Percentiles rank a stretch among this genome's conserved stretches.
Evolutionary conservation across 2,329 filamentous ascomycete species (phyloP).

Genomic region (Diaporthe australafricana): DNA sequence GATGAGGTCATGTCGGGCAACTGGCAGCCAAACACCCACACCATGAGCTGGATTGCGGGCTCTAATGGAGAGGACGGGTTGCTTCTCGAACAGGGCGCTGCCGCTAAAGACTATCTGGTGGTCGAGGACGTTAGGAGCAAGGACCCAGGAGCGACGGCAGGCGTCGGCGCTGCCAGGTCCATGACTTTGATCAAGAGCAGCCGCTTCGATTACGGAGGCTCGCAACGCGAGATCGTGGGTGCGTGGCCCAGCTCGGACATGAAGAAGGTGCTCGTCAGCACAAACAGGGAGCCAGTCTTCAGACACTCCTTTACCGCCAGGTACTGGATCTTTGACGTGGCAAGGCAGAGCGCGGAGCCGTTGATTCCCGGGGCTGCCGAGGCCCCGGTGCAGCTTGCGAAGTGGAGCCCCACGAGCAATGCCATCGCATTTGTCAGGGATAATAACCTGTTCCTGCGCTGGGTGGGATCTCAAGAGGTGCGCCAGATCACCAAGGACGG

Average conservation of each 20-base stretch:
- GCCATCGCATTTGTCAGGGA: conserved; percentile 88
- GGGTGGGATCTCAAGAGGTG: conserved; percentile 66
- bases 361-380: conserved; percentile 76
- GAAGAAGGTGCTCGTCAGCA: conserved; percentile 86
- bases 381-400: conserved; percentile 82
- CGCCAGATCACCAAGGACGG: conserved; percentile 87
- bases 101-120: conserved; percentile 79
- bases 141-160: conserved; percentile 47
- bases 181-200: conserved; percentile 80
- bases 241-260: conserved; percentile 85
- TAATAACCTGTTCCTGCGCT: conserved; percentile 90
- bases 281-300: conserved; percentile 81
- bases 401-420: conserved; percentile 89
- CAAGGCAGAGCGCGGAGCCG: conserved; percentile 79
- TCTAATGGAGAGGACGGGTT: conserved; percentile 85
- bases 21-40: conserved; percentile 73
- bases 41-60: conserved; percentile 82
- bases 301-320: conserved; percentile 87
- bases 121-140: conserved; percentile 83
- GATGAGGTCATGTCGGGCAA: conserved; percentile 75
- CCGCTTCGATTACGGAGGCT: conserved; percentile 70
- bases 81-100: conserved; percentile 77
- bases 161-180: conserved; percentile 57
- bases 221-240: conserved; percentile 66
- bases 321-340: conserved; percentile 95